These are phyloP conservation scores for Ophiocordyceps camponoti-leonardi DNA, from an alignment of 2,329 filamentous ascomycete species.

Conservation along the genomic window DNA sequence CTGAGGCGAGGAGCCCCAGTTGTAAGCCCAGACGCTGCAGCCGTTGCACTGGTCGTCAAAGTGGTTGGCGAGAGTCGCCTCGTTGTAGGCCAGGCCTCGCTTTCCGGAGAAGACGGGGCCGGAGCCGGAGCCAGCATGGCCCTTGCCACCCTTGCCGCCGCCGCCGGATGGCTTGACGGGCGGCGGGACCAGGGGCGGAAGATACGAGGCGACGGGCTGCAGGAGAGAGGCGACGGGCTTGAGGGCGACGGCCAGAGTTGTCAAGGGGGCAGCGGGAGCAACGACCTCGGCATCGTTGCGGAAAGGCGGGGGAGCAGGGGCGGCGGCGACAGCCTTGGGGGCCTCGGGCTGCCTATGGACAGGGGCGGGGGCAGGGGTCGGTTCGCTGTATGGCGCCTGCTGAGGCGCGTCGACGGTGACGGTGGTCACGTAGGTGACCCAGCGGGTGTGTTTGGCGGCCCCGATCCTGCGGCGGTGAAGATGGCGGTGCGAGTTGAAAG, in stretches of 20 bases:
- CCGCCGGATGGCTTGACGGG: background rate
- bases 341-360: too few relatives aligned
- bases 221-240: background rate
- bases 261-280: background rate
- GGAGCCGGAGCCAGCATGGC: background rate
- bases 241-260: background rate
- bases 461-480: conserved; percentile 9
- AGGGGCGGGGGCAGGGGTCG: background rate
- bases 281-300: background rate
- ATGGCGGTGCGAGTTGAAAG: conserved; percentile 24
- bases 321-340: background rate
- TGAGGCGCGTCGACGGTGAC: conserved; percentile 15
- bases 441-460: conserved; percentile 4
- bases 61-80: conserved; percentile 29
- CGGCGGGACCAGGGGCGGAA: background rate
- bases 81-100: conserved; percentile 55
- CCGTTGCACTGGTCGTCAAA: conserved; percentile 27
- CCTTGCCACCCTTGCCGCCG: too few relatives aligned
- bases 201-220: background rate
- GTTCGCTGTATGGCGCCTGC: background rate
- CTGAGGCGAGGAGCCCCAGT: conserved; percentile 39
- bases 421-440: conserved; percentile 18
- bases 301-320: background rate
- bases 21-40: conserved; percentile 41
- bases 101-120: conserved; percentile 19